Conservation (phyloP, 1,139 yeast species). For the Hyphopichia pseudoburtonii region DNA sequence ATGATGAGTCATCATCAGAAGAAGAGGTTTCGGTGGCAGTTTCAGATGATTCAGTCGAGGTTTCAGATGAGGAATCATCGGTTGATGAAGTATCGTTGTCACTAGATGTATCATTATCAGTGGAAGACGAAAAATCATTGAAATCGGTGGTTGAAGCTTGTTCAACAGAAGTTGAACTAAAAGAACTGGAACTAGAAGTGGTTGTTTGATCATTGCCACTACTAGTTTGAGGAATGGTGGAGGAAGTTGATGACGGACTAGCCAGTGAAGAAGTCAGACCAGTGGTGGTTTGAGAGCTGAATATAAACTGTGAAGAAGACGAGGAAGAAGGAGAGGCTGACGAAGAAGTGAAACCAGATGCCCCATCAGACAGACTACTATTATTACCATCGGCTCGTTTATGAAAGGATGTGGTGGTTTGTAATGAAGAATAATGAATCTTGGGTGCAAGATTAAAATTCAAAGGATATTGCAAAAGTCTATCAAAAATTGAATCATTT, state of each 20-base stretch:
- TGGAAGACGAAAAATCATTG: neutral
- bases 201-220: neutral
- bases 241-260: conserved; percentile 7
- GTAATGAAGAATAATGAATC: neutral
- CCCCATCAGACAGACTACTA: neutral
- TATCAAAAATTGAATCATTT: neutral
- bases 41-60: conserved; percentile 5
- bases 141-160: neutral
- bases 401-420: neutral
- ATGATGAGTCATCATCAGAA: conserved; percentile 1
- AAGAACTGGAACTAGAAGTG: neutral
- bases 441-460: neutral
- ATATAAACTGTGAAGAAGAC: conserved; percentile 14
- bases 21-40: conserved; percentile 10
- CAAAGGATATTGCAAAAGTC: conserved; percentile 1
- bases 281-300: conserved; percentile 5
- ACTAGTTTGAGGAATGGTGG: conserved; percentile 9
- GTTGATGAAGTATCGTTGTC: neutral
- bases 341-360: conserved; percentile 5
- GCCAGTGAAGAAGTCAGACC: conserved; percentile 10
- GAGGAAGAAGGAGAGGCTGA: conserved; percentile 15
- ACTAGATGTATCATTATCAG: neutral
- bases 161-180: neutral
- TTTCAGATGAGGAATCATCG: neutral
- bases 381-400: conserved; percentile 1